A percentile compares a stretch with the other conserved stretches of the same genome.
Conservation (phyloP, 2,329 filamentous ascomycete genomes). For the Claviceps sp. region DNA sequence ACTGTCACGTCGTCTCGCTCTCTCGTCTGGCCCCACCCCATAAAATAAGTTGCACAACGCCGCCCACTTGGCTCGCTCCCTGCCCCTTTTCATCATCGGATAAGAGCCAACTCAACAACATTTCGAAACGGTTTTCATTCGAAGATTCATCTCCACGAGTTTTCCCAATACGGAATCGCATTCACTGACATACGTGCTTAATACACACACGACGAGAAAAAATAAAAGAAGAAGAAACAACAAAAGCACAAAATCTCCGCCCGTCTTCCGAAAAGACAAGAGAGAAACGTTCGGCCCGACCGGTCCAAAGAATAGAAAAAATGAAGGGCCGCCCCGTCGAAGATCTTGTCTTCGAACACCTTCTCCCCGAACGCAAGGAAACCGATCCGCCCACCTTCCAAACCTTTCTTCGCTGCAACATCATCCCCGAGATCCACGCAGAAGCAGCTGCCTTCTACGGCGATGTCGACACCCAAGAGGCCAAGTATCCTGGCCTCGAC, state of each 20-base stretch:
- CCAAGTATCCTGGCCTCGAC: slow-evolving; percentile 70
- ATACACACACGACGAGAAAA: neutral
- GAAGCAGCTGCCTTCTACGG: slow-evolving; percentile 71
- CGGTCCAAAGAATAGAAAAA: slow-evolving; percentile 11
- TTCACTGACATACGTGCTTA: too few species aligned
- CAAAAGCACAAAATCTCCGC: too few species aligned
- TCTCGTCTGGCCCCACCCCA: too few species aligned
- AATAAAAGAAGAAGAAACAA: neutral
- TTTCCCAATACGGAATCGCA: too few species aligned
- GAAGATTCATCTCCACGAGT: too few species aligned
- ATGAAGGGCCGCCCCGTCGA: slow-evolving; percentile 65
- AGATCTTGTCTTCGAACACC: slow-evolving; percentile 58
- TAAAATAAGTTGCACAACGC: too few species aligned
- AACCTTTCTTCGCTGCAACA: slow-evolving; percentile 52
- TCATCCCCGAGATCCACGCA: slow-evolving; percentile 65
- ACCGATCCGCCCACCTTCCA: slow-evolving; percentile 61
- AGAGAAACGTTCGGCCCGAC: neutral
- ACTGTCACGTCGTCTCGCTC: too few species aligned
- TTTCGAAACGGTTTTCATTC: too few species aligned
- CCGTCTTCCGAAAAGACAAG: too few species aligned
- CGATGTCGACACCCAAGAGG: slow-evolving; percentile 64
- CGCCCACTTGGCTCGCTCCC: too few species aligned
- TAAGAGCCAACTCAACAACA: too few species aligned
- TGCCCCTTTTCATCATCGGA: too few species aligned
- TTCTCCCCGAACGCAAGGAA: slow-evolving; percentile 55